These are phyloP conservation scores for Hyaloperonospora arabidopsidis DNA, from an alignment of 352 stramenopile species.

Conservation along the genomic window DNA sequence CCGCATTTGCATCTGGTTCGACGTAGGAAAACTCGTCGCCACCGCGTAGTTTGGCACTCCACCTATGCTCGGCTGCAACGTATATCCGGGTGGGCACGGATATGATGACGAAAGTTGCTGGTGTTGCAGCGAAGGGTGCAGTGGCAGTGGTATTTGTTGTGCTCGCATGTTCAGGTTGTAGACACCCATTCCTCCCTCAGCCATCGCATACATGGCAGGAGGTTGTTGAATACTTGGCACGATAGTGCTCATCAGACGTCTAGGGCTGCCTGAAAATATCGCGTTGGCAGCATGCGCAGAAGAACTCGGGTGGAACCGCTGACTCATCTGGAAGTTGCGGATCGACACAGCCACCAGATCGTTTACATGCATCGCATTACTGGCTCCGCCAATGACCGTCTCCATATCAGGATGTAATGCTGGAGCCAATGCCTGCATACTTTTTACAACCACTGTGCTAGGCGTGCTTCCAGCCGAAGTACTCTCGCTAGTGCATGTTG, in stretches of 20 bases:
- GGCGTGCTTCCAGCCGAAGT: conserved; percentile 13
- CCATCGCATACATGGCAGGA: conserved; percentile 37
- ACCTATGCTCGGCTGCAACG: conserved; percentile 37
- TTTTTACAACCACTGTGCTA: conserved; percentile 25
- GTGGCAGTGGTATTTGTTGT: conserved; percentile 20
- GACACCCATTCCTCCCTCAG: conserved; percentile 21
- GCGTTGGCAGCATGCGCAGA: conserved; percentile 17
- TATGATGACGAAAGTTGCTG: conserved; percentile 26
- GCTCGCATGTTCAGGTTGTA: conserved; percentile 37
- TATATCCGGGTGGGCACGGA: conserved; percentile 32
- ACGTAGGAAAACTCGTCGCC: conserved; percentile 29
- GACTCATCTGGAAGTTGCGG: conserved; percentile 67
- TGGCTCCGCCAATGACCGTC: conserved; percentile 12
- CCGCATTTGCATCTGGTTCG: conserved; percentile 37
- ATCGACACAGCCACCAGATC: conserved; percentile 64
- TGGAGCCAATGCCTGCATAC: conserved; percentile 13
- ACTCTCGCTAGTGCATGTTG: conserved; percentile 5
- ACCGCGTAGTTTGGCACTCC: conserved; percentile 49
- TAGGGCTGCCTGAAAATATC: conserved; percentile 26
- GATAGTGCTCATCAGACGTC: conserved; percentile 17
- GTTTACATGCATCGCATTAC: conserved; percentile 45
- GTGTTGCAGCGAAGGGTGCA: conserved; percentile 11
- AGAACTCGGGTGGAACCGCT: conserved; percentile 41
- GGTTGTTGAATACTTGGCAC: conserved; percentile 17
- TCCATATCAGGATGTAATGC: conserved; percentile 19